phyloP scores from a whole-genome alignment of 2,329 filamentous ascomycete genomes.

The Trichoderma brevicompactum region DNA sequence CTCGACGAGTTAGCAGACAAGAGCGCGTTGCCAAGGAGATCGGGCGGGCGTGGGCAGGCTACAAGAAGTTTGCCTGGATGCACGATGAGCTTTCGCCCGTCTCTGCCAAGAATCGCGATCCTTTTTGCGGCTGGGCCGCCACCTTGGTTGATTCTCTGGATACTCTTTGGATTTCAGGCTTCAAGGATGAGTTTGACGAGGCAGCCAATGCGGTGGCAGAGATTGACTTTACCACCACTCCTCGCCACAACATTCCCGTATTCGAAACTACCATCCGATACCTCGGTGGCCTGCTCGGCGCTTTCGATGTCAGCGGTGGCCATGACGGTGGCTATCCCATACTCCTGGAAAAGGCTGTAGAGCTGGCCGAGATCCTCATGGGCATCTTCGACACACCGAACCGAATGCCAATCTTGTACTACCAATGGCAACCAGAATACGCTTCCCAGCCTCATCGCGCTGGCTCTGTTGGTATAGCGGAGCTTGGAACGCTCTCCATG shows the following conservation, averaged over 20 bases:
- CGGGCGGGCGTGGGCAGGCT: constrained; percentile 78
- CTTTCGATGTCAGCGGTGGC: constrained; percentile 82
- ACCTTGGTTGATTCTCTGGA: constrained; percentile 83
- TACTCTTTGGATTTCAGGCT: constrained; percentile 84
- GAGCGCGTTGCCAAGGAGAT: constrained; percentile 74
- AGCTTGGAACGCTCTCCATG: constrained; percentile 78
- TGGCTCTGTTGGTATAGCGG: constrained; percentile 62
- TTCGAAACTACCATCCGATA: constrained; percentile 95
- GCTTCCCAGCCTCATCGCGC: constrained; percentile 68
- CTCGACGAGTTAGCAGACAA: constrained; percentile 67
- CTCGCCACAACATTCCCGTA: constrained; percentile 73
- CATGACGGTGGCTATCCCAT: constrained; percentile 60
- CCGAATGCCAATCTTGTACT: constrained; percentile 84
- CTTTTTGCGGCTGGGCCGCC: constrained; percentile 90
- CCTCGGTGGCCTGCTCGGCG: constrained; percentile 80
- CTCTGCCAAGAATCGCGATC: constrained; percentile 68
- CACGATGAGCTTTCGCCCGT: constrained; percentile 86
- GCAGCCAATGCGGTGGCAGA: constrained; percentile 69
- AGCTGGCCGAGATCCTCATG: constrained; percentile 80
- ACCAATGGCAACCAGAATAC: constrained; percentile 72
- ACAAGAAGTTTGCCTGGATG: constrained; percentile 77
- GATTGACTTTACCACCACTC: constrained; percentile 82
- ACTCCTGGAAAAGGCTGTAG: constrained; percentile 76
- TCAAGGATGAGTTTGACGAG: constrained; percentile 78
- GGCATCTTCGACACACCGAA: constrained; percentile 90